A percentile compares a stretch with the other conserved stretches of the same genome.
These are phyloP conservation scores for Pythium diclinum DNA, from an alignment of 352 stramenopile genomes.

Conservation along the genomic window DNA sequence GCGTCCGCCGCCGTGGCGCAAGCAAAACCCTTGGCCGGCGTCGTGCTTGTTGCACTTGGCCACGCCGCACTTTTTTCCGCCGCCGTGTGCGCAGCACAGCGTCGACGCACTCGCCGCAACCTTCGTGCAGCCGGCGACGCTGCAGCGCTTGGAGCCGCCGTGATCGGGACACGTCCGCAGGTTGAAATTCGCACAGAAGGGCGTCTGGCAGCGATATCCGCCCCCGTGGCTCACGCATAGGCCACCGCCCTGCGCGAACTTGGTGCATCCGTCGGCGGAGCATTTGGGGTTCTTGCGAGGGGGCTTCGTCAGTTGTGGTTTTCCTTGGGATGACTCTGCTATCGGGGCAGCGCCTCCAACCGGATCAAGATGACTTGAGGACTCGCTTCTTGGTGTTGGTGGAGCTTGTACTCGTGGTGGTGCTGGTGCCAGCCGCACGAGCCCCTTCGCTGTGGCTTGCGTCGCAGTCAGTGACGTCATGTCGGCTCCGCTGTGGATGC, in stretches of 20 bases:
- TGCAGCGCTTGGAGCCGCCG: slow-evolving; percentile 66
- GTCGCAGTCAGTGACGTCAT: slow-evolving; percentile 12
- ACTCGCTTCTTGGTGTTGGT: background rate
- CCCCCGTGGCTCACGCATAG: slow-evolving; percentile 66
- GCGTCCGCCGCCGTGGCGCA: slow-evolving; percentile 68
- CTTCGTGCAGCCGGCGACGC: slow-evolving; percentile 45
- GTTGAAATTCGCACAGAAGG: slow-evolving; percentile 69
- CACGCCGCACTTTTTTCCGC: slow-evolving; percentile 63
- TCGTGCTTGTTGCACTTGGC: slow-evolving; percentile 76
- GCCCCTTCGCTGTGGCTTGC: background rate
- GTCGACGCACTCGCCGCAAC: slow-evolving; percentile 44
- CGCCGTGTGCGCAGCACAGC: slow-evolving; percentile 65
- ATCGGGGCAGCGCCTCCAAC: background rate
- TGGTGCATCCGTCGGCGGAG: slow-evolving; percentile 45
- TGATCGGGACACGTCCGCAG: slow-evolving; percentile 73
- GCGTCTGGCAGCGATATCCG: slow-evolving; percentile 66
- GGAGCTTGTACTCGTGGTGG: background rate
- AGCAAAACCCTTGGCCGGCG: slow-evolving; percentile 59
- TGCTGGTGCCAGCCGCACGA: slow-evolving; percentile 10
- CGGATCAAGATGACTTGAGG: too few species aligned
- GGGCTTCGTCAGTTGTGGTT: background rate
- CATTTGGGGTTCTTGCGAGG: slow-evolving; percentile 28
- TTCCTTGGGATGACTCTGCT: background rate
- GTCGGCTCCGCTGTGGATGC: background rate
- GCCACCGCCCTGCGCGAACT: slow-evolving; percentile 60